phyloP scores from a whole-genome alignment of 306 rosid species.

The Albizia julibrissin region DNA sequence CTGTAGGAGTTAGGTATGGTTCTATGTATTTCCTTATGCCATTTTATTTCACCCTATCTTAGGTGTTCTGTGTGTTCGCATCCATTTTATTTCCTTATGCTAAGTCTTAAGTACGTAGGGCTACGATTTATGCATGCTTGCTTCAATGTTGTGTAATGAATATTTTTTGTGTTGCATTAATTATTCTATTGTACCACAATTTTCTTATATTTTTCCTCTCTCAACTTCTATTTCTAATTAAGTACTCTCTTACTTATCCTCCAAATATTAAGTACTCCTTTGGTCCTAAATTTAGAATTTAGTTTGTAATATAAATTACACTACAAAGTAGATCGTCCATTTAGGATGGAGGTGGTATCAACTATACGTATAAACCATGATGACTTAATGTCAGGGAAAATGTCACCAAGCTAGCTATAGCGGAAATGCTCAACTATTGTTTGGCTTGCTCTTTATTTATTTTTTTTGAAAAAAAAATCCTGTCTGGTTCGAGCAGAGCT shows the following conservation, averaged over 20 bases:
- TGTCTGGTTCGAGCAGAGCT: too few relatives aligned
- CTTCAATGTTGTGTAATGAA: not conserved
- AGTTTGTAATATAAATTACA: too few relatives aligned
- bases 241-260: not conserved
- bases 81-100: not conserved
- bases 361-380: not conserved
- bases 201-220: not conserved
- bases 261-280: not conserved
- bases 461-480: too few relatives aligned
- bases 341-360: too few relatives aligned
- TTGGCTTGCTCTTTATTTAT: too few relatives aligned
- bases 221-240: not conserved
- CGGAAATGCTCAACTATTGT: not conserved
- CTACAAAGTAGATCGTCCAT: too few relatives aligned
- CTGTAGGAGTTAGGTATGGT: not conserved
- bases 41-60: not conserved
- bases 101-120: not conserved
- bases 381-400: not conserved
- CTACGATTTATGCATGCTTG: slow-evolving; percentile 16
- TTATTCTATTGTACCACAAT: not conserved
- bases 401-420: not conserved
- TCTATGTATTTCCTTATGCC: not conserved
- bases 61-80: not conserved
- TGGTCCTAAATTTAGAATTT: too few relatives aligned
- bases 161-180: not conserved